A percentile compares a stretch with the other conserved stretches of the same genome.
These are phyloP conservation scores for Paramecium biaurelia DNA, from an alignment of 73 alveolate species.

Conservation along the genomic window DNA sequence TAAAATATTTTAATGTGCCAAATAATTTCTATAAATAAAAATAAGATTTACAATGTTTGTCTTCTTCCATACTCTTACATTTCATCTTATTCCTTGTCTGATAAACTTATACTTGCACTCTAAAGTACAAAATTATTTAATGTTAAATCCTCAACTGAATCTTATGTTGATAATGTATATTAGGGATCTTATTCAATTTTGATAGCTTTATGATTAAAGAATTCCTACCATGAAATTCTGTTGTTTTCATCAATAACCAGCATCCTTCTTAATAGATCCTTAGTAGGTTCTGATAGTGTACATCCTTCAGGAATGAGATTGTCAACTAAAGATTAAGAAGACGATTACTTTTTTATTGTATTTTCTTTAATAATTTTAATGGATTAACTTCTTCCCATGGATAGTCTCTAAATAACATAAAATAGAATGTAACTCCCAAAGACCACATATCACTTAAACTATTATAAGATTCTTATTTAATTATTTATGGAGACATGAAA, in stretches of 20 bases:
- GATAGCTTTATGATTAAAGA: slow-evolving; percentile 26
- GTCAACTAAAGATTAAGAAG: neutral
- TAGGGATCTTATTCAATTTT: neutral
- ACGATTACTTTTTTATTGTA: neutral
- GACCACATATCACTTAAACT: slow-evolving; percentile 65
- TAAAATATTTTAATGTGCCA: slow-evolving; percentile 12
- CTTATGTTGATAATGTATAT: neutral
- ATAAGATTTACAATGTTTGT: neutral
- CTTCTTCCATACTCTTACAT: slow-evolving; percentile 51
- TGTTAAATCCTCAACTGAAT: slow-evolving; percentile 30
- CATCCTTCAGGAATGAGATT: slow-evolving; percentile 54
- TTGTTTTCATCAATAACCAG: slow-evolving; percentile 52
- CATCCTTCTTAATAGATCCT: slow-evolving; percentile 46
- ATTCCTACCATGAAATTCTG: slow-evolving; percentile 59
- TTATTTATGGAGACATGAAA: slow-evolving; percentile 57
- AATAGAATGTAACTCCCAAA: slow-evolving; percentile 57
- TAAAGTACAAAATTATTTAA: neutral
- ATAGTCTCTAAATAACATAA: slow-evolving; percentile 45
- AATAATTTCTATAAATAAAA: slow-evolving; percentile 10
- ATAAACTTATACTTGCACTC: slow-evolving; percentile 19
- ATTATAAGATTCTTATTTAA: slow-evolving; percentile 43
- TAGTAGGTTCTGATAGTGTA: slow-evolving; percentile 44
- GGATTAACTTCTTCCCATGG: slow-evolving; percentile 56
- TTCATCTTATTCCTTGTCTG: neutral
- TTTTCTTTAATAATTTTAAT: neutral